A percentile compares a stretch with the other conserved stretches of the same genome.
These are phyloP conservation scores for Aspergillus novoparasiticus DNA, from an alignment of 2,329 filamentous ascomycete genomes.

Conservation along the genomic window DNA sequence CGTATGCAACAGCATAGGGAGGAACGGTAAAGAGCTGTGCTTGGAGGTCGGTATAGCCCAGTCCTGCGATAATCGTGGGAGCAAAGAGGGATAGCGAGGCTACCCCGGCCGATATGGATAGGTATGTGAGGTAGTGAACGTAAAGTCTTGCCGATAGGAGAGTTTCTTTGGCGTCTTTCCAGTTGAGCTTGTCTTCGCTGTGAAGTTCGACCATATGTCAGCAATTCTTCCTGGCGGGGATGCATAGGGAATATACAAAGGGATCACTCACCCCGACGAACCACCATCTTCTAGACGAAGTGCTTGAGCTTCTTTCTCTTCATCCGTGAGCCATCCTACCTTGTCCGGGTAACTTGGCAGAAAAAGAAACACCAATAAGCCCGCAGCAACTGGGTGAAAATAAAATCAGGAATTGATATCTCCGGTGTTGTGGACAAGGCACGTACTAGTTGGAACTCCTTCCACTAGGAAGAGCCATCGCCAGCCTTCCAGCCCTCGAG, in stretches of 20 bases:
- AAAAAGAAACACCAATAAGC: constrained; percentile 14
- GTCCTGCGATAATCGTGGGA: constrained; percentile 22
- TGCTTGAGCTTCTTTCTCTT: constrained; percentile 13
- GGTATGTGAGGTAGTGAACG: constrained; percentile 10
- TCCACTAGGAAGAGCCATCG: constrained; percentile 14
- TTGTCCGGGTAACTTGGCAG: constrained; percentile 25
- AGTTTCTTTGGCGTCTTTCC: constrained; percentile 10
- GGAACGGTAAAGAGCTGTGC: constrained; percentile 26
- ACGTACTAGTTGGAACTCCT: background rate
- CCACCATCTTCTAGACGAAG: background rate
- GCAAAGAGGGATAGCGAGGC: constrained; percentile 38
- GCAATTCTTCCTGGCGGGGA: too few relatives aligned
- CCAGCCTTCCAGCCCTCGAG: background rate
- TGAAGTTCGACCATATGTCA: background rate
- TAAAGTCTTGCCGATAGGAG: background rate
- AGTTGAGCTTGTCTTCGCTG: constrained; percentile 9
- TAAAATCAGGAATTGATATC: background rate
- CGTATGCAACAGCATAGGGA: constrained; percentile 19
- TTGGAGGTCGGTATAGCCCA: constrained; percentile 21
- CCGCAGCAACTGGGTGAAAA: background rate
- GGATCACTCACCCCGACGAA: too few relatives aligned
- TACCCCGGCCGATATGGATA: constrained; percentile 4
- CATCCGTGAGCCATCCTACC: constrained; percentile 18
- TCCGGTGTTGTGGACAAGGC: background rate
- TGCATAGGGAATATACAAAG: too few relatives aligned